These are phyloP conservation scores for Chlamydomonas schloesseri DNA, from an alignment of 139 green algal genomes.

Conservation along the genomic window DNA sequence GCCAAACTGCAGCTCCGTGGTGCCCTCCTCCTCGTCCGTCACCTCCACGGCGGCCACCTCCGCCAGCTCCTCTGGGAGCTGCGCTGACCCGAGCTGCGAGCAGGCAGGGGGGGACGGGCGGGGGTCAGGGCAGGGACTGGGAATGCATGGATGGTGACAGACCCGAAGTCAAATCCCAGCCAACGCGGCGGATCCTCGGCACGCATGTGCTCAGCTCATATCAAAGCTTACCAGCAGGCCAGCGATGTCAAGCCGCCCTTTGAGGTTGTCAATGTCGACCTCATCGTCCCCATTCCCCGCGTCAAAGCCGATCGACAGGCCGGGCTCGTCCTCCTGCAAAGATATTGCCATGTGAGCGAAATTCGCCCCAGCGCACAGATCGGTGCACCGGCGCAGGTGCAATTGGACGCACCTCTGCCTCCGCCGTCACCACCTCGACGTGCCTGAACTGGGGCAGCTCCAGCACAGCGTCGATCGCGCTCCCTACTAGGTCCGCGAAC, in stretches of 20 bases:
- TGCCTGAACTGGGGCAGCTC: slow-evolving; percentile 27
- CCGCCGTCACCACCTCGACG: slow-evolving; percentile 1
- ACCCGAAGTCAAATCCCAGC: no score
- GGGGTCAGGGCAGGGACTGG: not conserved
- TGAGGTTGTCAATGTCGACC: slow-evolving; percentile 23
- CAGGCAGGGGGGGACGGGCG: not conserved
- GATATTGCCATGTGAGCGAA: not conserved
- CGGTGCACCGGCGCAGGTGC: not conserved
- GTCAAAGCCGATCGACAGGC: slow-evolving; percentile 36
- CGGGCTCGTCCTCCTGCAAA: not conserved
- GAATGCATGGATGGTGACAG: no score
- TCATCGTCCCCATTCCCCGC: not conserved
- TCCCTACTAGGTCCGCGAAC: slow-evolving; percentile 15
- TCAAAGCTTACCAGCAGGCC: slow-evolving; percentile 21
- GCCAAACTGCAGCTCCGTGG: slow-evolving; percentile 18
- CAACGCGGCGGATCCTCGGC: no score
- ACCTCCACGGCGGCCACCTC: not conserved
- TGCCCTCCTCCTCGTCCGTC: slow-evolving; percentile 6
- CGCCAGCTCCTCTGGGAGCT: slow-evolving; percentile 23
- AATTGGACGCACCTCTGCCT: slow-evolving; percentile 34
- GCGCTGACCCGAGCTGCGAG: slow-evolving; percentile 13
- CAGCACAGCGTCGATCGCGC: slow-evolving; percentile 3
- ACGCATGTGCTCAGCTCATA: no score
- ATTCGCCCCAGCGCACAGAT: no score
- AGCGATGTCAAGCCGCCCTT: not conserved